Percentiles rank a stretch among this genome's conserved stretches.
Evolutionary conservation across 148 eudicot species (phyloP).

Genomic region (Vaccinium myrtillus): DNA sequence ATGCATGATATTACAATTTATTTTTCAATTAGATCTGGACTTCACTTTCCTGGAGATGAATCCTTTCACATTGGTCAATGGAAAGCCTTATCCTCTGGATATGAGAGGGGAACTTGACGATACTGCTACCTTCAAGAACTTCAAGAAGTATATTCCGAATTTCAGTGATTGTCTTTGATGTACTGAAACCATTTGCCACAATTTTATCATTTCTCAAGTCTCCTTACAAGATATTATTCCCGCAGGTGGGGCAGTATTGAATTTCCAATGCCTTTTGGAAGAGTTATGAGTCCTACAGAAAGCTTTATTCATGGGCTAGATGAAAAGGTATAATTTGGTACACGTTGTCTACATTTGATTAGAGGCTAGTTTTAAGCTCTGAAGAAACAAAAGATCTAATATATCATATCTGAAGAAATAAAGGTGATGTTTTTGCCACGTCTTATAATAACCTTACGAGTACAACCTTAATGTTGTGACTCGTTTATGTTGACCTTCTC

Average conservation of each 20-base stretch:
- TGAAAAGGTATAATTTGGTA: conserved; percentile 65
- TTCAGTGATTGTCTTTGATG: background rate
- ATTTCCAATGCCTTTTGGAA: conserved; percentile 98
- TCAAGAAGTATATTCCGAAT: conserved; percentile 43
- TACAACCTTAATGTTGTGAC: background rate
- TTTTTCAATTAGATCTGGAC: conserved; percentile 64
- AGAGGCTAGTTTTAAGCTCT: background rate
- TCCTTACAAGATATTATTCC: background rate
- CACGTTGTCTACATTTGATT: background rate
- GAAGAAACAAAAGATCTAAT: background rate
- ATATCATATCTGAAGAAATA: background rate
- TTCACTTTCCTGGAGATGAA: conserved; percentile 97
- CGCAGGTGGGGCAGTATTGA: conserved; percentile 87
- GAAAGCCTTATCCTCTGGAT: conserved; percentile 96
- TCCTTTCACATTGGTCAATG: conserved; percentile 88
- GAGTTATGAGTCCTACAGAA: conserved; percentile 95
- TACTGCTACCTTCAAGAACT: conserved; percentile 77
- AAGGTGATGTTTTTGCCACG: background rate
- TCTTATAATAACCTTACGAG: background rate
- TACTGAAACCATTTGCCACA: background rate
- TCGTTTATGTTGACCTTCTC: background rate
- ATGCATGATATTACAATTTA: background rate
- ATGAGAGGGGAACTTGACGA: conserved; percentile 99
- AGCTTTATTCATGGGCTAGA: conserved; percentile 88
- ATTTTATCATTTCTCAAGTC: background rate